Base-by-base conservation (phyloP, 2,329 filamentous ascomycete genomes). In the Trichoderma atrobrunneum region DNA sequence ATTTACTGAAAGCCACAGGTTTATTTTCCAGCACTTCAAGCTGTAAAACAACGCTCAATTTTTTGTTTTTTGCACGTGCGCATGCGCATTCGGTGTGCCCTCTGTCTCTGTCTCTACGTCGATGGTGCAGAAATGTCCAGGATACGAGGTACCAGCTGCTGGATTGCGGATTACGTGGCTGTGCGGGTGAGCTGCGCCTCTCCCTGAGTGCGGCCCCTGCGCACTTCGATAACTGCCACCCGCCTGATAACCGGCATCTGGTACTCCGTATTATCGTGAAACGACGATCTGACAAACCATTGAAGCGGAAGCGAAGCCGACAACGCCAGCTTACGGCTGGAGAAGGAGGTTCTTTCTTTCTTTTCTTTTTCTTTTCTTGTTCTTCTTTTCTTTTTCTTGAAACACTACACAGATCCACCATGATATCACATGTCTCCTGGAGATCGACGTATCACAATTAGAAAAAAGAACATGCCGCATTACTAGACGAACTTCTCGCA, bases 401-500 rank as follows among this genome's bases (percentile, higher is more conserved):
- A 16, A 26, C 7, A 54, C 10, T 30, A 18, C 18, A 61, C 34
- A 56, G 32, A 54, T 71, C 54, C 71, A 71, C 56, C 73, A 74
- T 73, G 73, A 74, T 59, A 69, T 30, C 39, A 54, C 70, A 70
- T 71, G 70, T 67, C 70, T 56, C 32, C 36, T 26, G 61, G 56
- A 36, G 57, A 30, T 64, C 65, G 56, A 73, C 56, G 21, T 26
- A 57, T 34, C 61, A 62, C 48, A 54, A 69, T 54, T 71, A 65
- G 70, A 39, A 54, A 21, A 24, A 24, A 24, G 48, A 54, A 60
- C 71, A 67, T 63, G 72, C 67, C 51, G 69, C 62, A 61, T 60
- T 32, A 57, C 54, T 61, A 70, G 51, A 67, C 51, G 24, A 30
- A 26, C 28, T 32, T 32, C n/a, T 51, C 51, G 66, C 59, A 56